Conservation (phyloP, 1,139 yeast species). For the Candida anutae region DNA sequence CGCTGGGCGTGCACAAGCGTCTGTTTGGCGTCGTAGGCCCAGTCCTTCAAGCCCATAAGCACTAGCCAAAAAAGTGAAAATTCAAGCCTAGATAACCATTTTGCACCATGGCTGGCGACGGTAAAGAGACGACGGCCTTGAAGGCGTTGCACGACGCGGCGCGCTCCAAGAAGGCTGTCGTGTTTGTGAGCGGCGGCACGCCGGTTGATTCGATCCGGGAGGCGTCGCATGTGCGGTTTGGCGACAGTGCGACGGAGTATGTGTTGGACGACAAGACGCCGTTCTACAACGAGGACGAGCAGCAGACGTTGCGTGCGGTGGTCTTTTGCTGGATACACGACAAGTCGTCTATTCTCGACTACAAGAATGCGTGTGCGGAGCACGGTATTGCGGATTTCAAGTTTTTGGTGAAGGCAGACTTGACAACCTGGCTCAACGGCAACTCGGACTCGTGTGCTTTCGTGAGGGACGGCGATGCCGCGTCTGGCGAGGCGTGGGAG, state of each 20-base stretch:
- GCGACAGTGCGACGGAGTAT: constrained; percentile 12
- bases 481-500: constrained; percentile 1
- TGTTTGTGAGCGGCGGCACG: constrained; percentile 14
- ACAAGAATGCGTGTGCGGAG: constrained; percentile 65
- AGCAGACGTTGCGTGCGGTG: constrained; percentile 53
- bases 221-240: constrained; percentile 30
- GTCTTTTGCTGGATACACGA: constrained; percentile 76
- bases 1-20: constrained; percentile 25
- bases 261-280: constrained; percentile 44
- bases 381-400: constrained; percentile 63
- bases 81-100: too few species aligned
- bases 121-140: constrained; percentile 8
- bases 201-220: constrained; percentile 22
- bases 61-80: too few species aligned
- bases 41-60: constrained; percentile 7
- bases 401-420: constrained; percentile 79
- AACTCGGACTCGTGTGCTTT: constrained; percentile 50
- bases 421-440: constrained; percentile 75
- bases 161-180: constrained; percentile 16
- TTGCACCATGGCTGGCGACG: too few species aligned
- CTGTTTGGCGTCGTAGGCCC: constrained; percentile 24
- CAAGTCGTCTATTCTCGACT: constrained; percentile 75
- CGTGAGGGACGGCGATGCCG: constrained; percentile 18
- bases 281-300: constrained; percentile 46
- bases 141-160: constrained; percentile 14